A percentile compares a stretch with the other conserved stretches of the same genome.
phyloP scores from a whole-genome alignment of 75 land plant species.

The Selaginella moellendorffii region DNA sequence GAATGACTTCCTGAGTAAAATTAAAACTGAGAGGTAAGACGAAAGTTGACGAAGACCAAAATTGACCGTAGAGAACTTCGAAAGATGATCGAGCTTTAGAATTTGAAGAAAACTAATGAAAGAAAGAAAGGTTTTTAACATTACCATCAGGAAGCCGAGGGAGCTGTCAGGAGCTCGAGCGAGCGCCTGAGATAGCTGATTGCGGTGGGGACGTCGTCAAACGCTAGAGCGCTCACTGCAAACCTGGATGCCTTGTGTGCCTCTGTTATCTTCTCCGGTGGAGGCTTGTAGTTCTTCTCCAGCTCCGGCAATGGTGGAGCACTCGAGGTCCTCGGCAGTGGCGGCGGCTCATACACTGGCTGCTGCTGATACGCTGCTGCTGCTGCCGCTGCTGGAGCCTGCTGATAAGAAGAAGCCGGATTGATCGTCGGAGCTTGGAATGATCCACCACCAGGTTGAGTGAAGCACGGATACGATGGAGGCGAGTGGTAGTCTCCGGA shows the following conservation, averaged over 20 bases:
- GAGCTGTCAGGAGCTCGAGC: slow-evolving; percentile 75
- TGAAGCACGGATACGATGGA: too few relatives aligned
- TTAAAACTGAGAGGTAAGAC: too few relatives aligned
- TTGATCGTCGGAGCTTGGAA: too few relatives aligned
- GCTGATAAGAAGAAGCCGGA: slow-evolving; percentile 15
- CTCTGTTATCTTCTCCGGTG: slow-evolving; percentile 77
- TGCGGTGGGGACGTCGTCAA: slow-evolving; percentile 89
- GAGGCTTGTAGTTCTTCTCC: slow-evolving; percentile 63
- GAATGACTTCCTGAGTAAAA: too few relatives aligned
- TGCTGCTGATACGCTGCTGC: slow-evolving; percentile 14
- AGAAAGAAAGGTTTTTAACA: too few relatives aligned
- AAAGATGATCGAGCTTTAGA: too few relatives aligned
- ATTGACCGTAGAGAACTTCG: too few relatives aligned
- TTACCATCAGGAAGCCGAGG: slow-evolving; percentile 35
- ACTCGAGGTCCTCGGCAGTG: background rate
- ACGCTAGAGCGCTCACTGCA: slow-evolving; percentile 96
- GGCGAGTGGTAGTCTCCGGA: too few relatives aligned
- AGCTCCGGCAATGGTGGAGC: slow-evolving; percentile 18
- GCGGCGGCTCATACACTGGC: too few relatives aligned
- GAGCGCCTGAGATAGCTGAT: slow-evolving; percentile 55
- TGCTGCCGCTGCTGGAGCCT: slow-evolving; percentile 10
- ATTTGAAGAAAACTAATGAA: too few relatives aligned
- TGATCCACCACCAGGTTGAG: too few relatives aligned
- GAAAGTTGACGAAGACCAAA: too few relatives aligned
- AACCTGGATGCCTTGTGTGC: slow-evolving; percentile 93